A percentile compares a stretch with the other conserved stretches of the same genome.
These are phyloP conservation scores for Stereum hirsutum DNA, from an alignment of 1,284 basidiomycete genomes.

Conservation along the genomic window DNA sequence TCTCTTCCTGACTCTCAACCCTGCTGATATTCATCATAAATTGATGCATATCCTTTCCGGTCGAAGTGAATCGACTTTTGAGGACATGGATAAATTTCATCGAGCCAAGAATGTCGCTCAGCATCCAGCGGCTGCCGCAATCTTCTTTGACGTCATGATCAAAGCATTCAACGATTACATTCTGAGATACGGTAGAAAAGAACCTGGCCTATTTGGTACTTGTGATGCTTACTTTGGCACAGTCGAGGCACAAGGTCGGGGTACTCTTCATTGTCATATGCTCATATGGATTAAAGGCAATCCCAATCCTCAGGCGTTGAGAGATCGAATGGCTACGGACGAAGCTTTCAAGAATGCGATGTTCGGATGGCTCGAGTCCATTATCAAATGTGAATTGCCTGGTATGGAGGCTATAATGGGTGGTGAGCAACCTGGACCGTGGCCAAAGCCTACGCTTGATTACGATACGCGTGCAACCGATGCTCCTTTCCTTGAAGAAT, in stretches of 20 bases:
- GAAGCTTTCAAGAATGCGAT: neutral
- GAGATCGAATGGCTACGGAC: constrained; percentile 1
- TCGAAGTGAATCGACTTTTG: neutral
- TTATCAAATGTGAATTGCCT: constrained; percentile 9
- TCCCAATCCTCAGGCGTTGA: constrained; percentile 6
- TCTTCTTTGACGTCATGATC: constrained; percentile 14
- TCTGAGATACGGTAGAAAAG: constrained; percentile 4
- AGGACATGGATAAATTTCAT: neutral
- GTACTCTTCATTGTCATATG: constrained; percentile 16
- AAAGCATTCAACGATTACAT: constrained; percentile 10
- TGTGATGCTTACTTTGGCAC: constrained; percentile 19
- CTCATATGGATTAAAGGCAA: constrained; percentile 14
- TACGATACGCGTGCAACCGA: neutral
- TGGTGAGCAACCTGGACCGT: neutral
- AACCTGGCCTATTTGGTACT: constrained; percentile 13
- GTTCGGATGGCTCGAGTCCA: constrained; percentile 8
- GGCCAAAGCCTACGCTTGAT: neutral
- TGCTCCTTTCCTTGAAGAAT: neutral
- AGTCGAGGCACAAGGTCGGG: constrained; percentile 17
- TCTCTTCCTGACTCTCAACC: no score
- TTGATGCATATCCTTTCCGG: no score
- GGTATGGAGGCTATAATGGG: neutral
- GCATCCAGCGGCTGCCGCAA: constrained; percentile 10
- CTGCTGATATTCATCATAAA: no score
- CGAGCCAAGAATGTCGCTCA: constrained; percentile 6